Conservation (phyloP, 73 alveolate genomes). For the Uronychia binucleata region DNA sequence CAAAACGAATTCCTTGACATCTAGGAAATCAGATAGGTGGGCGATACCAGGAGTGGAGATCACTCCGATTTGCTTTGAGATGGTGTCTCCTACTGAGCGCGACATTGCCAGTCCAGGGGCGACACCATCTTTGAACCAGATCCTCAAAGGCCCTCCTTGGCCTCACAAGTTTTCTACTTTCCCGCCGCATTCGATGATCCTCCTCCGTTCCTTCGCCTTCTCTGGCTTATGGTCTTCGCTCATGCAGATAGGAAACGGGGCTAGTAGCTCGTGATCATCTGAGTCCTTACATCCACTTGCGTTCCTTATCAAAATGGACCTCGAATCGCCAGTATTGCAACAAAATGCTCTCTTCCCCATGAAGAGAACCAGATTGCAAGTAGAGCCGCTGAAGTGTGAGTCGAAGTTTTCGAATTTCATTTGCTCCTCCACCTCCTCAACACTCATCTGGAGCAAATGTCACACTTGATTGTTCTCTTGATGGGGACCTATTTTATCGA, state of each 20-base stretch:
- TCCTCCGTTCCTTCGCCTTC: constrained; percentile 45
- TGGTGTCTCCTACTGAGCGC: constrained; percentile 58
- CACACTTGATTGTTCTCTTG: background rate
- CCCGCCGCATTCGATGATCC: constrained; percentile 51
- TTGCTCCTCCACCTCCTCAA: background rate
- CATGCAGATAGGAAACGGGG: constrained; percentile 30
- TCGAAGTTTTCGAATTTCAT: background rate
- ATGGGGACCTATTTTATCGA: background rate
- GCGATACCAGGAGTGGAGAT: constrained; percentile 14
- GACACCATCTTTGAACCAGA: constrained; percentile 61
- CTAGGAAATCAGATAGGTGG: background rate
- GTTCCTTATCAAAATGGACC: constrained; percentile 44
- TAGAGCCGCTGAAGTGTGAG: constrained; percentile 34
- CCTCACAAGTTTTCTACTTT: constrained; percentile 41
- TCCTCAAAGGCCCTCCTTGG: constrained; percentile 53
- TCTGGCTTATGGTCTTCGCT: constrained; percentile 64
- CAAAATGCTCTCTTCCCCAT: constrained; percentile 53
- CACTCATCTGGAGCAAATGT: background rate
- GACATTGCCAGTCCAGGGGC: constrained; percentile 56
- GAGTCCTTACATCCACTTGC: background rate
- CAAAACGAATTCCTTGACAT: background rate
- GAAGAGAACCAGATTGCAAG: constrained; percentile 38
- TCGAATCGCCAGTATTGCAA: constrained; percentile 68
- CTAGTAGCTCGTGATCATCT: constrained; percentile 17
- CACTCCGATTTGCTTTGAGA: constrained; percentile 59